Conservation (phyloP, 495 filamentous ascomycete species). For the Articulospora tetracladia region DNA sequence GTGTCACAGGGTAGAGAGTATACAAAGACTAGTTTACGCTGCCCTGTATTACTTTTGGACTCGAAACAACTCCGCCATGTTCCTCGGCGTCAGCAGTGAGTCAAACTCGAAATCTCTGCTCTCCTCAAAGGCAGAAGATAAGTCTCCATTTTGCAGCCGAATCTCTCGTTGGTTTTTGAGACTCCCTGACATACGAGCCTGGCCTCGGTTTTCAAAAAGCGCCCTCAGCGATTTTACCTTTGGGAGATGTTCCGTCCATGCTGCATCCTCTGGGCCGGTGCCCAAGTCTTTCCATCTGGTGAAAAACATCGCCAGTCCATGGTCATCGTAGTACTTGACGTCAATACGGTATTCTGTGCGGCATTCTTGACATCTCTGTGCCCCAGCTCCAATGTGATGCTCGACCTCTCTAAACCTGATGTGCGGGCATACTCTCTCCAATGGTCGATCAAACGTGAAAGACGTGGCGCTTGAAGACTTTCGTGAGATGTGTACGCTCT, state of each 20-base stretch:
- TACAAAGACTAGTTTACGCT: neutral
- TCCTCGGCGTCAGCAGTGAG: constrained; percentile 4
- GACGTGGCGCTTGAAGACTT: neutral
- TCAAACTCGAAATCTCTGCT: constrained; percentile 9
- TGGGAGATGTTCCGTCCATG: constrained; percentile 2
- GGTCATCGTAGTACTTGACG: constrained; percentile 1
- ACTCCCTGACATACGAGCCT: no score
- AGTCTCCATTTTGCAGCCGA: neutral
- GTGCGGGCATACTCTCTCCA: neutral
- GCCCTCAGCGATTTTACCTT: neutral
- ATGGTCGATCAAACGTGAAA: neutral
- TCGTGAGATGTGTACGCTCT: constrained; percentile 1
- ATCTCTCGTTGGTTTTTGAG: no score
- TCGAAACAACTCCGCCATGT: constrained; percentile 2
- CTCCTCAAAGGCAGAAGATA: constrained; percentile 10
- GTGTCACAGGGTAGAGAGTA: no score
- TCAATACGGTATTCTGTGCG: constrained; percentile 15
- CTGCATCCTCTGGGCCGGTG: constrained; percentile 1
- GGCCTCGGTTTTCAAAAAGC: no score
- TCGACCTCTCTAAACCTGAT: neutral
- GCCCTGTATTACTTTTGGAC: neutral
- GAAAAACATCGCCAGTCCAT: constrained; percentile 13
- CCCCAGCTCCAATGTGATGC: neutral
- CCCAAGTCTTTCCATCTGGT: constrained; percentile 14
- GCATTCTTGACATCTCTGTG: constrained; percentile 8